Base-by-base conservation (phyloP, 352 stramenopile genomes). In the Phytopythium chamaehyphon region DNA sequence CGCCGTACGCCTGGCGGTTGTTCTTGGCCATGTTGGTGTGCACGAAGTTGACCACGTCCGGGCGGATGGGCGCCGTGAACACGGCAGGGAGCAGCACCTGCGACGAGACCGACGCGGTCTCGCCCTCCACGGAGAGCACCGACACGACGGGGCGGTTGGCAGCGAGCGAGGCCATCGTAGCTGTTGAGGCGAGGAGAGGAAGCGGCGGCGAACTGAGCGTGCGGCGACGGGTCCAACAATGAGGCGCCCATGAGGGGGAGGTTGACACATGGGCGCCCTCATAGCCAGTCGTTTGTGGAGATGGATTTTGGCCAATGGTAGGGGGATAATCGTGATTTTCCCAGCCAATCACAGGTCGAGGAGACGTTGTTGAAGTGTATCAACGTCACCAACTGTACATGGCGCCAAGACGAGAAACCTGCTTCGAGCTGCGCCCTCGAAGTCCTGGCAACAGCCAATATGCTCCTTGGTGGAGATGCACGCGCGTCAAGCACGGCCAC, bases 21-120 rank as follows among this genome's bases (percentile, higher is more conserved):
- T 99, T 99, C 93, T 99, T 99, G 79, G 94, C 95, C 84, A 99
- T 98, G 88, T 99, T 98, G 39, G 93, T 98, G 90, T 99, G 97
- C 42, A 99, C 97, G 67, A 98, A 99, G 66, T 98, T 96, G 62
- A 99, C 96, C 48, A 99, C 88, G 81, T 99, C 97, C 49, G 96
- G 93, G 69, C 97, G 96, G 74, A 99, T 98, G 51, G 97, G 97
- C 35, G 97, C 95, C 61, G 92, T 98, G 83, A 98, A 97, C 61
- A 99, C 96, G 47, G 76, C 84, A 28, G 96, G 96, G 38, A 99
- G 88, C 59, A 86, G 80, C 51, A 97, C 86, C 71, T 97, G 90
- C 62, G 77, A 78, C 42, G 78, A 54, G 52, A 98, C 95, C 44
- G 93, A 70, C 59, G 84, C 82, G 28, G 68, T 78, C 57, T 89